A percentile compares a stretch with the other conserved stretches of the same genome.
Evolutionary conservation across 495 filamentous ascomycete genomes (phyloP).

Genomic region (Symbiotaphrina buchneri): DNA sequence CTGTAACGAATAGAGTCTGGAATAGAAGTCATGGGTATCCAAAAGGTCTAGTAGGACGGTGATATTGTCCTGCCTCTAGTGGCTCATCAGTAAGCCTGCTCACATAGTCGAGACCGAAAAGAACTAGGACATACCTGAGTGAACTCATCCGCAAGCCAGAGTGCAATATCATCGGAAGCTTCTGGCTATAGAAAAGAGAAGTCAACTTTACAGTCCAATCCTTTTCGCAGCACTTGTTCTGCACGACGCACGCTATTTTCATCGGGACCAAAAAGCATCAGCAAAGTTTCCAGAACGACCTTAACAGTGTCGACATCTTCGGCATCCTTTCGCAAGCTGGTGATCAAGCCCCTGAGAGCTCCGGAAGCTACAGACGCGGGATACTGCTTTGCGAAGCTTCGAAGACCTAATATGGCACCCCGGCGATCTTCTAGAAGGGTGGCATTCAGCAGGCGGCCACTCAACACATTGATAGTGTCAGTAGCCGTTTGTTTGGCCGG

Average conservation of each 20-base stretch:
- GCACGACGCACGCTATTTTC: conserved; percentile 35
- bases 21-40: conserved; percentile 76
- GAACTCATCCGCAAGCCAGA: conserved; percentile 96
- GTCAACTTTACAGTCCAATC: conserved; percentile 5
- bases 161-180: conserved; percentile 86
- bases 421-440: conserved; percentile 86
- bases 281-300: conserved; percentile 76
- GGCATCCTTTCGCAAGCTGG: conserved; percentile 60
- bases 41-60: conserved; percentile 75
- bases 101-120: too few species aligned
- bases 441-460: conserved; percentile 62
- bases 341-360: conserved; percentile 66
- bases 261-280: conserved; percentile 74
- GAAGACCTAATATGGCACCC: conserved; percentile 73
- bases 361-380: conserved; percentile 93
- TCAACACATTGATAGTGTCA: conserved; percentile 77
- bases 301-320: conserved; percentile 96
- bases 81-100: conserved; percentile 18
- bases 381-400: conserved; percentile 89
- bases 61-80: conserved; percentile 86
- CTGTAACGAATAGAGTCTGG: conserved; percentile 78
- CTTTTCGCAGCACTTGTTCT: neutral
- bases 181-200: conserved; percentile 41
- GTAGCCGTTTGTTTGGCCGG: conserved; percentile 91
- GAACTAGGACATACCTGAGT: conserved; percentile 44